phyloP scores from a whole-genome alignment of 768 basidiomycete genomes.

The Coprinopsis strossmayeri region DNA sequence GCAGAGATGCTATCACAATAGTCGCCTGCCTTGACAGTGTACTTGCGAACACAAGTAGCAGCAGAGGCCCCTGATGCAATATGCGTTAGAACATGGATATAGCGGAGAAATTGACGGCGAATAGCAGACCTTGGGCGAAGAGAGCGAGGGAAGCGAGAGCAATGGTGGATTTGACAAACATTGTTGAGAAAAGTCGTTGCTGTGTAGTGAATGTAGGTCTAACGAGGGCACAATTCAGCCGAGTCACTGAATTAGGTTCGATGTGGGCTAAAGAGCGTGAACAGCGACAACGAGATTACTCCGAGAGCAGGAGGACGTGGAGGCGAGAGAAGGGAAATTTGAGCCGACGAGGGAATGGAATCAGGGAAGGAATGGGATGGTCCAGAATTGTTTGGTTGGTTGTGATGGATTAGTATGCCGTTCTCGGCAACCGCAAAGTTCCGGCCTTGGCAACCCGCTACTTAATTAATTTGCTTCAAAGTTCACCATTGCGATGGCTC shows the following conservation, averaged over 20 bases:
- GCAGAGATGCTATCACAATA: slow-evolving; percentile 66
- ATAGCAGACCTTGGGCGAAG: slow-evolving; percentile 35
- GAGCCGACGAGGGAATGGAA: neutral
- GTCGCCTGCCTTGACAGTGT: slow-evolving; percentile 51
- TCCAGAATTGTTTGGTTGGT: too few relatives aligned
- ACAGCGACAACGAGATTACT: neutral
- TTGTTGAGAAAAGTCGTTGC: neutral
- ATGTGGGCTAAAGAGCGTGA: neutral
- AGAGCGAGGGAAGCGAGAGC: slow-evolving; percentile 37
- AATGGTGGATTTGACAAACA: slow-evolving; percentile 19
- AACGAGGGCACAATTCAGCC: neutral
- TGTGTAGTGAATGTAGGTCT: neutral
- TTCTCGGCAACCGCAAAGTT: too few relatives aligned
- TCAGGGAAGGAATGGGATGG: too few relatives aligned
- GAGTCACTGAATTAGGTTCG: neutral
- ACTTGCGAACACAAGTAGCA: slow-evolving; percentile 48
- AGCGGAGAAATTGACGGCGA: neutral
- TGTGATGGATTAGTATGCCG: too few relatives aligned
- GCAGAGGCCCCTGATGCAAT: slow-evolving; percentile 24
- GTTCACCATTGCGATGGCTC: too few relatives aligned
- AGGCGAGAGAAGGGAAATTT: neutral
- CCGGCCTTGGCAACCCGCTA: too few relatives aligned
- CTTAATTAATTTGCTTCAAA: too few relatives aligned
- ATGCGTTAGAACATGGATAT: slow-evolving; percentile 1
- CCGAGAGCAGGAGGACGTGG: neutral